Evolutionary conservation across 106 monocot species (phyloP).

Genomic region (Acanthochlamys bracteata): DNA sequence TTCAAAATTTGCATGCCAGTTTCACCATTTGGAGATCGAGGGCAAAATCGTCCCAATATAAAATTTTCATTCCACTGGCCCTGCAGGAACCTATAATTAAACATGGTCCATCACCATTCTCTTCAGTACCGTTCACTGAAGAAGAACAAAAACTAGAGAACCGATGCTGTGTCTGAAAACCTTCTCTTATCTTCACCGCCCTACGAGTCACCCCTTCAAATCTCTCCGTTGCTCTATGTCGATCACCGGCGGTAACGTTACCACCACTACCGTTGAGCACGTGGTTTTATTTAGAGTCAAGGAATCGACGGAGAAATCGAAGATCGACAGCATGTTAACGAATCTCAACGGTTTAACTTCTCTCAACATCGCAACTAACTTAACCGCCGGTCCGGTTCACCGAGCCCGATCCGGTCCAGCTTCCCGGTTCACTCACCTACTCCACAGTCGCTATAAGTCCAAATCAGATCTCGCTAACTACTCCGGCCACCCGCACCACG

Average conservation of each 20-base stretch:
- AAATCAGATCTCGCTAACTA: constrained; percentile 70
- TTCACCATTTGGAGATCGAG: no score
- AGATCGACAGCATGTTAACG: constrained; percentile 55
- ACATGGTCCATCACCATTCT: no score
- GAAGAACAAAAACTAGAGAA: no score
- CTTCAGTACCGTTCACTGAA: no score
- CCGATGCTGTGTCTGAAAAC: constrained; percentile 38
- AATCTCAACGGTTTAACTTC: constrained; percentile 50
- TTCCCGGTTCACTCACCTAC: constrained; percentile 59
- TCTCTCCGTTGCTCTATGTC: neutral
- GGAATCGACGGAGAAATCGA: constrained; percentile 29
- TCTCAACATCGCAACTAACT: constrained; percentile 48
- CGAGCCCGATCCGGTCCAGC: constrained; percentile 20
- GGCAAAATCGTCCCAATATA: no score
- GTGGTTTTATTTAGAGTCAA: constrained; percentile 82
- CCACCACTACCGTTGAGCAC: constrained; percentile 53
- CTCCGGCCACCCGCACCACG: constrained; percentile 50
- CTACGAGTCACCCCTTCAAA: constrained; percentile 1
- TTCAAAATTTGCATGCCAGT: no score
- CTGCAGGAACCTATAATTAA: no score
- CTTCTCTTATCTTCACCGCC: constrained; percentile 11
- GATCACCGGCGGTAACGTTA: constrained; percentile 1
- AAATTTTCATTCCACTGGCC: no score
- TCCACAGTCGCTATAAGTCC: constrained; percentile 70
- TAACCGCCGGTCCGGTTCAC: constrained; percentile 55